Conservation (phyloP, 1,284 basidiomycete genomes). For the Boletellus deceptivus region DNA sequence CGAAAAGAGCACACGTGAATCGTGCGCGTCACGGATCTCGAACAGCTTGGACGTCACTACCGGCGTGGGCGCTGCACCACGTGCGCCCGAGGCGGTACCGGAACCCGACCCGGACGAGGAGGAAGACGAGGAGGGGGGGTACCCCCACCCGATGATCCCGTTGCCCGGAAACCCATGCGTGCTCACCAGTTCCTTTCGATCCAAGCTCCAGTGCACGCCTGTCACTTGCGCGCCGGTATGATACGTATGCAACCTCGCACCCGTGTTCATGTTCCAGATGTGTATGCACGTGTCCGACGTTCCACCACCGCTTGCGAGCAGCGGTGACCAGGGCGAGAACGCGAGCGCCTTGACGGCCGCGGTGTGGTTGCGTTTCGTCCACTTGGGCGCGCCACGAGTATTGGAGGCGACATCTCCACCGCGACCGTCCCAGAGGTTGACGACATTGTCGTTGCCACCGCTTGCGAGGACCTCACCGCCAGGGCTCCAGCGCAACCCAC, state of each 20-base stretch:
- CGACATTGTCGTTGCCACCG: constrained; percentile 95
- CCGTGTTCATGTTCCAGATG: constrained; percentile 90
- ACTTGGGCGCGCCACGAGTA: constrained; percentile 69
- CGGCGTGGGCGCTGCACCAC: constrained; percentile 19
- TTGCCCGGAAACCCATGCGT: constrained; percentile 93
- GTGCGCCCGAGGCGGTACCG: constrained; percentile 5
- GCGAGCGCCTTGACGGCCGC: constrained; percentile 95
- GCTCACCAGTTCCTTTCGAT: constrained; percentile 88
- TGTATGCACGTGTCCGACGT: constrained; percentile 94
- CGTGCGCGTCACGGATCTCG: constrained; percentile 91
- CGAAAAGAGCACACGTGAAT: constrained; percentile 83
- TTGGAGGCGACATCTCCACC: constrained; percentile 63
- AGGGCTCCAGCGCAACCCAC: constrained; percentile 77
- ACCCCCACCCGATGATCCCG: constrained; percentile 64
- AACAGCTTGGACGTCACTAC: constrained; percentile 47
- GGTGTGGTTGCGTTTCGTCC: constrained; percentile 93
- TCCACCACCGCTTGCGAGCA: constrained; percentile 93
- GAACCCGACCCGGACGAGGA: constrained; percentile 10
- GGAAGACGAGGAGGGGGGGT: constrained; percentile 63
- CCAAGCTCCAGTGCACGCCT: constrained; percentile 85
- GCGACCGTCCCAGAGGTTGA: constrained; percentile 93
- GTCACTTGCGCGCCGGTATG: constrained; percentile 90
- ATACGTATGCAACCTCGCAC: constrained; percentile 81
- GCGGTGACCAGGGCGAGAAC: constrained; percentile 95
- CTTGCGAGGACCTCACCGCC: constrained; percentile 90